These are phyloP conservation scores for Macrophomina pseudophaseolina DNA, from an alignment of 2,329 filamentous ascomycete species.

Conservation along the genomic window DNA sequence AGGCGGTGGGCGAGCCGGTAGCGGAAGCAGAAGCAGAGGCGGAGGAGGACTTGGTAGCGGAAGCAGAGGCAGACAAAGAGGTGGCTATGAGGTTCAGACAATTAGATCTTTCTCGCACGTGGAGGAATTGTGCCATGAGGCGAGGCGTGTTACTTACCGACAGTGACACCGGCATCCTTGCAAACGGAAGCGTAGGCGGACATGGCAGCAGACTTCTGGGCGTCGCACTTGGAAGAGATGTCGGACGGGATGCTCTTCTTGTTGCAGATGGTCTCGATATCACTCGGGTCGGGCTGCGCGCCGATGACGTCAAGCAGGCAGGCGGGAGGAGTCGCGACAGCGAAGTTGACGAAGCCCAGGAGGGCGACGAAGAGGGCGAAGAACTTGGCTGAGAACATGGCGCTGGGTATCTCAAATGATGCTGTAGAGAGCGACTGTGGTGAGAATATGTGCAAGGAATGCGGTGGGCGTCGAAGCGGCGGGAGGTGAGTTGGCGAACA, in stretches of 20 bases:
- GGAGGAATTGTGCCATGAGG: background rate
- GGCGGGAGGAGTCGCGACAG: constrained; percentile 28
- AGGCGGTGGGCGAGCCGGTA: constrained; percentile 7
- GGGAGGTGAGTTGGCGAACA: background rate
- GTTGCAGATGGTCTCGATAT: constrained; percentile 29
- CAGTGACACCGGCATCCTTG: constrained; percentile 24
- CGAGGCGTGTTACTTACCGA: constrained; percentile 7
- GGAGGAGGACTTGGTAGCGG: background rate
- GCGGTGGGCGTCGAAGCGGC: background rate
- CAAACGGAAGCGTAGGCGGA: constrained; percentile 26
- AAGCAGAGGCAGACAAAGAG: background rate
- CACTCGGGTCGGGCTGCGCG: constrained; percentile 20
- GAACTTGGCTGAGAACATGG: constrained; percentile 27
- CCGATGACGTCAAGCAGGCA: constrained; percentile 29
- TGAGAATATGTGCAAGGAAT: background rate
- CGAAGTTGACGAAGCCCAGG: constrained; percentile 28
- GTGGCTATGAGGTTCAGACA: background rate
- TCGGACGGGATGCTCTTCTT: constrained; percentile 9
- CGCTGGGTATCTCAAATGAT: constrained; percentile 9
- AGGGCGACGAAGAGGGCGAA: constrained; percentile 27
- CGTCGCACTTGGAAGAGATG: constrained; percentile 23
- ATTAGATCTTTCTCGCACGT: background rate
- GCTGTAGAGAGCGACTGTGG: background rate
- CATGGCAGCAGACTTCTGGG: constrained; percentile 21
- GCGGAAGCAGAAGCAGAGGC: background rate